phyloP scores from a whole-genome alignment of 208 protist species.

The Willaertia magna region DNA sequence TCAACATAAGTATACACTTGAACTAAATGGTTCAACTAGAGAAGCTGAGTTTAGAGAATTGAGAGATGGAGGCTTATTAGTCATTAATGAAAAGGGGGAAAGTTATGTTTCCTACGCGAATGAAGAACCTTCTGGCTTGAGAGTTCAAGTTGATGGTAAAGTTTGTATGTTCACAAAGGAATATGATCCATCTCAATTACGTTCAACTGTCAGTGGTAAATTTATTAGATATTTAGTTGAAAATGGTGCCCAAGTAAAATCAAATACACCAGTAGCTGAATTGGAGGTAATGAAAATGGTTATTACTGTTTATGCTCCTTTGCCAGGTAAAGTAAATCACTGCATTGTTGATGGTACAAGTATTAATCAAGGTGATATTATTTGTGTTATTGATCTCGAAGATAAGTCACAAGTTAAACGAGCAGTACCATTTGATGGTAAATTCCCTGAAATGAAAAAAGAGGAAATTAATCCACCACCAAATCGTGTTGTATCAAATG shows the following conservation, averaged over 20 bases:
- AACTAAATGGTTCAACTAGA: constrained; percentile 51
- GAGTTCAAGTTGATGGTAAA: constrained; percentile 68
- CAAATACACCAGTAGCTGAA: constrained; percentile 72
- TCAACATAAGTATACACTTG: constrained; percentile 46
- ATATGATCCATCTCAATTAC: constrained; percentile 79
- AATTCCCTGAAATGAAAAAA: constrained; percentile 2
- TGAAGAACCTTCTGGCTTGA: constrained; percentile 70
- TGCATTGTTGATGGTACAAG: constrained; percentile 63
- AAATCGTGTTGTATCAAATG: neutral
- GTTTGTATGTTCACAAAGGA: constrained; percentile 79
- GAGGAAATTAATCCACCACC: neutral
- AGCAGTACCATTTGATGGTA: constrained; percentile 15
- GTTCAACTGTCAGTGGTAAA: constrained; percentile 77
- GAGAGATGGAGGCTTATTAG: neutral
- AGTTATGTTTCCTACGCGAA: constrained; percentile 72
- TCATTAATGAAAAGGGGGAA: constrained; percentile 45
- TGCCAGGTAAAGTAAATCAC: constrained; percentile 57
- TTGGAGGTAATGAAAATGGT: constrained; percentile 99
- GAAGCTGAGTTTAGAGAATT: constrained; percentile 32
- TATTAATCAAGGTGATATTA: constrained; percentile 72
- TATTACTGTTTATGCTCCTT: constrained; percentile 63
- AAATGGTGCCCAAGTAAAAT: constrained; percentile 69
- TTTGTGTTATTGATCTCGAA: constrained; percentile 75
- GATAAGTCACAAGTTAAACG: constrained; percentile 66
- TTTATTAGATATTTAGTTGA: constrained; percentile 81